A percentile compares a stretch with the other conserved stretches of the same genome.
Conservation (phyloP, 257 asterid species). For the Voacanga thouarsii region DNA sequence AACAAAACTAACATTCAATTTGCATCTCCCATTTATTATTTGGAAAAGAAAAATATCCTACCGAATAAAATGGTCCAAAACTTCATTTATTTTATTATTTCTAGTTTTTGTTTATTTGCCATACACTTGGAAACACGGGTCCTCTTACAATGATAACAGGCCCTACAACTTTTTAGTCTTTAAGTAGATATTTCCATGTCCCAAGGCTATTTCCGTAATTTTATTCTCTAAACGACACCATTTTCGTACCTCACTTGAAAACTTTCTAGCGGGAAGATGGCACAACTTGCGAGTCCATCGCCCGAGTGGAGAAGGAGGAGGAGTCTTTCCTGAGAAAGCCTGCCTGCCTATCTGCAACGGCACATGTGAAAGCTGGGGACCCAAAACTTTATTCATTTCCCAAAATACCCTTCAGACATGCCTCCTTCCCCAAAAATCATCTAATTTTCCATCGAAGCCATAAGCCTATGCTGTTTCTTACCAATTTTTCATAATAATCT, state of each 20-base stretch:
- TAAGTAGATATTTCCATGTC: slow-evolving; percentile 12
- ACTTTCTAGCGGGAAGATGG: slow-evolving; percentile 47
- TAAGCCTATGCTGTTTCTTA: no score
- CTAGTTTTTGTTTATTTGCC: background rate
- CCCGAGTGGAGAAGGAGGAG: slow-evolving; percentile 1
- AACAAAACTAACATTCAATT: slow-evolving; percentile 10
- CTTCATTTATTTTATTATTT: slow-evolving; percentile 20
- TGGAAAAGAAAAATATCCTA: background rate
- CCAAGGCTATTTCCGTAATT: slow-evolving; percentile 25
- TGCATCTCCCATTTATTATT: background rate
- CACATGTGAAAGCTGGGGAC: slow-evolving; percentile 49
- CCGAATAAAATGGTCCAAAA: slow-evolving; percentile 24
- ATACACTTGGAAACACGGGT: slow-evolving; percentile 12
- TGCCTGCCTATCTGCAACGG: slow-evolving; percentile 51
- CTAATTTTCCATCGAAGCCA: no score
- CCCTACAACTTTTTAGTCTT: slow-evolving; percentile 7
- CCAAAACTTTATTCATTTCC: slow-evolving; percentile 13
- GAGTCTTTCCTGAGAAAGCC: slow-evolving; percentile 44
- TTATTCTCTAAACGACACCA: background rate
- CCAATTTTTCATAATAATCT: no score
- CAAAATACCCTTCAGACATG: slow-evolving; percentile 27
- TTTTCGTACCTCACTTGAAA: slow-evolving; percentile 30
- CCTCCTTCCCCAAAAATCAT: background rate
- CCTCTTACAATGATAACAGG: slow-evolving; percentile 27
- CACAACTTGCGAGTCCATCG: slow-evolving; percentile 40